phyloP scores from a whole-genome alignment of 2,329 filamentous ascomycete genomes.

The Akanthomyces dipterigenus region DNA sequence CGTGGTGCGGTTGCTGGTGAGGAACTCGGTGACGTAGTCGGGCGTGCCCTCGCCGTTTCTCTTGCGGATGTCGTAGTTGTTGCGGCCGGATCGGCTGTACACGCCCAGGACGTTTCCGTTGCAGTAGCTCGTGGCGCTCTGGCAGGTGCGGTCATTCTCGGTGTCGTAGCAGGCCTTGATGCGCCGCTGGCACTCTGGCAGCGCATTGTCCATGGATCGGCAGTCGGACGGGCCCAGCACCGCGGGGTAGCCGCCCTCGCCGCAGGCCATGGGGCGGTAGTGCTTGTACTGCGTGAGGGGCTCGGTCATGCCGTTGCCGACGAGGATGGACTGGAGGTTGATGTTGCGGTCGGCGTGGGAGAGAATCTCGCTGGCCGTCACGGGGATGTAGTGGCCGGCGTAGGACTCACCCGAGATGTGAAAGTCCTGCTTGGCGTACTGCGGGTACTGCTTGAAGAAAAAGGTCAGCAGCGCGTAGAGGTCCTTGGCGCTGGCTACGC shows the following conservation, averaged over 20 bases:
- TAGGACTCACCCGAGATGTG: conserved; percentile 97
- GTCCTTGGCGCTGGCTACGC: conserved; percentile 92
- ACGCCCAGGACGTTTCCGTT: conserved; percentile 93
- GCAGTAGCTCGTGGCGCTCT: conserved; percentile 94
- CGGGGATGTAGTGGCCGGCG: conserved; percentile 90
- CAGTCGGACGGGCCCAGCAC: conserved; percentile 74
- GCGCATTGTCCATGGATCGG: conserved; percentile 82
- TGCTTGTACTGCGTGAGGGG: conserved; percentile 87
- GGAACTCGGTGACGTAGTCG: conserved; percentile 79
- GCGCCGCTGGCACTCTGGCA: conserved; percentile 80
- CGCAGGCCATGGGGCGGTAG: conserved; percentile 97
- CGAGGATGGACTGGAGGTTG: conserved; percentile 90
- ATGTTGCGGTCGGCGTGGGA: conserved; percentile 95
- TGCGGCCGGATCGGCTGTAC: conserved; percentile 87
- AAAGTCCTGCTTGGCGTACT: conserved; percentile 93
- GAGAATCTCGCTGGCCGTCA: conserved; percentile 85
- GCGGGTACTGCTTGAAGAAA: conserved; percentile 98
- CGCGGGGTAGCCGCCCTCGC: conserved; percentile 85
- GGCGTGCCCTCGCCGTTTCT: conserved; percentile 80
- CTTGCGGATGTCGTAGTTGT: conserved; percentile 89
- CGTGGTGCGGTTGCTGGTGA: conserved; percentile 78
- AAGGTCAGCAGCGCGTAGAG: conserved; percentile 93
- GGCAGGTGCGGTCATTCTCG: conserved; percentile 85
- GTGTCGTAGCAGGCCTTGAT: conserved; percentile 89
- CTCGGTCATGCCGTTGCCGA: conserved; percentile 95